These are phyloP conservation scores for Flaveria sonorensis DNA, from an alignment of 129 eudicot genomes.

Conservation along the genomic window DNA sequence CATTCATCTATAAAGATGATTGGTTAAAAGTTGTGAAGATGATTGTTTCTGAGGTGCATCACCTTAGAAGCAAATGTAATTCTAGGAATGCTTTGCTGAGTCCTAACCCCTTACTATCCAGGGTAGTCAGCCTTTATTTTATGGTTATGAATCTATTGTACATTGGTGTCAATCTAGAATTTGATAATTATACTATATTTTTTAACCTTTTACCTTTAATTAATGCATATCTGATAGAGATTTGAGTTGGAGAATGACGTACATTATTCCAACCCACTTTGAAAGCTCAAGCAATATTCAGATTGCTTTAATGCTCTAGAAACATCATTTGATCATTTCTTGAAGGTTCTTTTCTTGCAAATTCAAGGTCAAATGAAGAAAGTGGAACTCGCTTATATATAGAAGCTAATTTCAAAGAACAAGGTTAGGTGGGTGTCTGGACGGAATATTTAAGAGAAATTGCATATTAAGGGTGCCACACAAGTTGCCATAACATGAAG, in stretches of 20 bases:
- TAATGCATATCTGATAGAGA: slow-evolving; percentile 83
- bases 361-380: too few relatives aligned
- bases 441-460: too few relatives aligned
- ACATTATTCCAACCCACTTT: slow-evolving; percentile 74
- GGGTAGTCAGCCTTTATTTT: slow-evolving; percentile 51
- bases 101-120: slow-evolving; percentile 97
- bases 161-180: too few relatives aligned
- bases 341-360: too few relatives aligned
- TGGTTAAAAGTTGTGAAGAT: too few relatives aligned
- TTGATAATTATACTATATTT: not conserved
- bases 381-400: too few relatives aligned
- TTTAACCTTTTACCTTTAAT: slow-evolving; percentile 2
- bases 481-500: too few relatives aligned
- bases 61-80: slow-evolving; percentile 11
- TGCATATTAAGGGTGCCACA: too few relatives aligned
- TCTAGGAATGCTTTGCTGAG: slow-evolving; percentile 86
- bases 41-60: too few relatives aligned
- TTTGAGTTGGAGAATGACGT: slow-evolving; percentile 90
- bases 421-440: too few relatives aligned
- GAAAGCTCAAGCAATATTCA: slow-evolving; percentile 84
- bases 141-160: not conserved
- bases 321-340: slow-evolving; percentile 49
- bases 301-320: slow-evolving; percentile 71
- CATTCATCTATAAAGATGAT: too few relatives aligned
- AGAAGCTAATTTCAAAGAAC: too few relatives aligned